Conservation (phyloP, 1,139 yeast genomes). For the Yamadazyma jaroonii region DNA sequence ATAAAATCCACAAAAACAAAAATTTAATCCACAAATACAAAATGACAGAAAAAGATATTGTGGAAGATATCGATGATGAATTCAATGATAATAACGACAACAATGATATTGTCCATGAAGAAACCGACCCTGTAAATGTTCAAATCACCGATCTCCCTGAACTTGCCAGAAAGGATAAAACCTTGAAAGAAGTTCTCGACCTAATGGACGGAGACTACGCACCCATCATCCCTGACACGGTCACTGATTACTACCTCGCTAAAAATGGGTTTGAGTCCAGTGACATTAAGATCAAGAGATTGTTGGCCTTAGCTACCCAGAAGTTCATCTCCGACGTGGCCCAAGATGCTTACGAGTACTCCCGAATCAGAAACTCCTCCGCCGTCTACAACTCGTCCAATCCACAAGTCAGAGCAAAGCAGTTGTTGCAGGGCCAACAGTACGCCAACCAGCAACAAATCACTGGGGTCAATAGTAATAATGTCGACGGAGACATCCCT, state of each 20-base stretch:
- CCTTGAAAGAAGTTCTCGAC: conserved; percentile 79
- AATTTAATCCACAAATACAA: no score
- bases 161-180: conserved; percentile 78
- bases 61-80: conserved; percentile 23
- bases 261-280: conserved; percentile 86
- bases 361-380: conserved; percentile 81
- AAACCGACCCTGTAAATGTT: conserved; percentile 1
- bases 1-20: no score
- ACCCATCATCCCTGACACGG: conserved; percentile 96
- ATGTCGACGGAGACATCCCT: conserved; percentile 38
- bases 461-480: conserved; percentile 35
- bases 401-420: conserved; percentile 84
- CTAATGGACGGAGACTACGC: conserved; percentile 88
- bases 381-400: conserved; percentile 81
- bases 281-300: conserved; percentile 76
- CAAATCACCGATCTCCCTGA: conserved; percentile 59
- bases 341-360: conserved; percentile 93
- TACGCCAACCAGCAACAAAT: conserved; percentile 45
- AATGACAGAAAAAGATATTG: background rate
- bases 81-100: conserved; percentile 22
- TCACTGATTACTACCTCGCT: conserved; percentile 89
- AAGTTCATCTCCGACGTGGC: conserved; percentile 93
- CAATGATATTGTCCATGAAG: conserved; percentile 8
- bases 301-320: conserved; percentile 92
- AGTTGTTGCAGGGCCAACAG: conserved; percentile 68